These are phyloP conservation scores for Podospora tetraspora DNA, from an alignment of 495 filamentous ascomycete species.

Conservation along the genomic window DNA sequence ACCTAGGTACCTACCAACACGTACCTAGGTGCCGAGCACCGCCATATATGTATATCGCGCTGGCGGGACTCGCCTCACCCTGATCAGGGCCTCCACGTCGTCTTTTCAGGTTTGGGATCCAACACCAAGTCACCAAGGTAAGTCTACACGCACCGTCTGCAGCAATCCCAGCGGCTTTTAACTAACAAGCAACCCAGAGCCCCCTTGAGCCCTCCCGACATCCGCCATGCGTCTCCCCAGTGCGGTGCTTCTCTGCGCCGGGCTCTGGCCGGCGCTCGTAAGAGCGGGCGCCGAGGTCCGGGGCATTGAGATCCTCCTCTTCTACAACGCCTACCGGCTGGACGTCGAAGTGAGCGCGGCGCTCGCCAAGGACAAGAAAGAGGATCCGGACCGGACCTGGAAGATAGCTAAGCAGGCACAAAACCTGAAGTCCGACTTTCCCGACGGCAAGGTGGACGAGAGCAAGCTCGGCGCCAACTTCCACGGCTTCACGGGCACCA, in stretches of 20 bases:
- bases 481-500: background rate
- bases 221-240: background rate
- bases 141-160: background rate
- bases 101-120: background rate
- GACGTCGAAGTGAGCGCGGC: background rate
- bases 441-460: too few species aligned
- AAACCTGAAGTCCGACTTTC: background rate
- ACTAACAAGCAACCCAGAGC: background rate
- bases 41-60: background rate
- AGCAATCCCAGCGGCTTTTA: background rate
- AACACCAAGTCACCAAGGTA: background rate
- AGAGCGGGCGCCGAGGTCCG: background rate
- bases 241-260: background rate
- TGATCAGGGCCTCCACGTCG: background rate
- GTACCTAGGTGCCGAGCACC: background rate
- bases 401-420: background rate
- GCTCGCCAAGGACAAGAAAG: background rate
- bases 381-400: background rate
- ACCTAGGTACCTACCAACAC: background rate
- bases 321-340: background rate
- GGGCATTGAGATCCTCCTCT: background rate
- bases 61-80: background rate
- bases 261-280: background rate
- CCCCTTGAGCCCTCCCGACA: background rate
- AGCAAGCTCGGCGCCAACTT: background rate